Evolutionary conservation across 140 eudicot species (phyloP), one percentile per base, ranked within the genome.

Genomic region (Oenanthe javanica): DNA sequence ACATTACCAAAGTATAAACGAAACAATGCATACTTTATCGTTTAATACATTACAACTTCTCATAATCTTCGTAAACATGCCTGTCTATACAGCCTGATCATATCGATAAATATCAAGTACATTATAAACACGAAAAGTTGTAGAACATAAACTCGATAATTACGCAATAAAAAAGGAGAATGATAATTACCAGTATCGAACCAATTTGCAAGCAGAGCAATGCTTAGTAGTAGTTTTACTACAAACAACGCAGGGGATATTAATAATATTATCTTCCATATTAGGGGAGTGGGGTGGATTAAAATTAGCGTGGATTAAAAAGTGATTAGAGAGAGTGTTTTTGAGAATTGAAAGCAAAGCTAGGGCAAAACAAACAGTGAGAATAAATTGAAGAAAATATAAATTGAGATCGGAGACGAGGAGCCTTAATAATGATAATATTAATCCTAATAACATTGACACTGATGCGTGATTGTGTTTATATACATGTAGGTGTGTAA

Each of bases 151-250:
- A 31, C 36, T 31, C 36, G 36, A 31, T 31, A 31, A 31, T 31
- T 31, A 31, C 36, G 36, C 36, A 31, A 31, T 31, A 31, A 31
- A 31, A 31, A 31, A 31, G 36, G 36, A 31, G 36, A 31, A 31
- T 31, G n/a, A 78, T 27, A 8, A 71, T 10, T 86, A 93, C 98
- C 98, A 93, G 74, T 93, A 93, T 82, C 84, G 86, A 74, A 83
- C 93, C 57, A 75, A 74, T 85, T 93, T 93, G 83, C 98, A 93
- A 31, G 88, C 82, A 31, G 98, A 59, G 79, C 98, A 93, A 1
- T 84, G 85, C 78, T 88, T 91, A 54, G 52, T 84, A 9, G 93
- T 84, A 57, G 15, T 49, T 23, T 80, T 84, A 15, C 92, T 87
- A 78, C 98, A 93, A 0, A 91, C 93, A 49, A 72, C 90, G 66